Conservation (phyloP, 23 red algal species). For the Pyropia haitanensis region DNA sequence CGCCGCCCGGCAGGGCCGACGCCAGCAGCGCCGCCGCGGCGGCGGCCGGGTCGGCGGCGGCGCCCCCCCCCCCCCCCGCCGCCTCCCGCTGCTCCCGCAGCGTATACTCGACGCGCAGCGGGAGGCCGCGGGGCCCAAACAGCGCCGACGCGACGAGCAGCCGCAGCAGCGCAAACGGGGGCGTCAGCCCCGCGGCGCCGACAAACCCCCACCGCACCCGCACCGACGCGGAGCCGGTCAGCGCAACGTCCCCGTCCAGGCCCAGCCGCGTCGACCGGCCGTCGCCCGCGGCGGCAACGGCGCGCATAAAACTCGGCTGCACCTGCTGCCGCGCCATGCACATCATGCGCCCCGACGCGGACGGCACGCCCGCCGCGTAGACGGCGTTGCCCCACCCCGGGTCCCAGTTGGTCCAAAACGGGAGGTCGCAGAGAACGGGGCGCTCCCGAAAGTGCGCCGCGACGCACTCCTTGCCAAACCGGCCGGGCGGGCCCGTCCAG, state of each 20-base stretch:
- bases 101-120: constrained; percentile 5
- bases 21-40: constrained; percentile 6
- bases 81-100: background rate
- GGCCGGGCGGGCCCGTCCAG: constrained; percentile 37
- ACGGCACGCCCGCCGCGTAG: constrained; percentile 9
- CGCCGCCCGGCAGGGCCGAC: background rate
- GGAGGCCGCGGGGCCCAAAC: constrained; percentile 12
- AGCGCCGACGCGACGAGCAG: constrained; percentile 31
- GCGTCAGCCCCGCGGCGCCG: constrained; percentile 29
- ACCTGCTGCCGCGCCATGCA: constrained; percentile 51
- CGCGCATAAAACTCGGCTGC: constrained; percentile 48
- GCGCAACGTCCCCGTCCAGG: constrained; percentile 21
- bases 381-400: constrained; percentile 30
- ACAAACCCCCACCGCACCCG: constrained; percentile 26
- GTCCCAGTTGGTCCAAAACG: constrained; percentile 46
- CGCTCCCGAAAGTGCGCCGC: constrained; percentile 46
- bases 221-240: constrained; percentile 37
- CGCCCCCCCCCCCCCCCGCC: constrained; percentile 1
- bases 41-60: constrained; percentile 2
- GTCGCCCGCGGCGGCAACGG: constrained; percentile 34
- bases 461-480: constrained; percentile 49
- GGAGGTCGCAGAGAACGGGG: constrained; percentile 27
- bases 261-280: constrained; percentile 15
- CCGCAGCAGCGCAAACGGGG: constrained; percentile 32
- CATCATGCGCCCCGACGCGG: constrained; percentile 14